Evolutionary conservation across 2,329 filamentous ascomycete species (phyloP), one percentile per base, ranked within the genome.

Genomic region (Taxawa tesnikishii): DNA sequence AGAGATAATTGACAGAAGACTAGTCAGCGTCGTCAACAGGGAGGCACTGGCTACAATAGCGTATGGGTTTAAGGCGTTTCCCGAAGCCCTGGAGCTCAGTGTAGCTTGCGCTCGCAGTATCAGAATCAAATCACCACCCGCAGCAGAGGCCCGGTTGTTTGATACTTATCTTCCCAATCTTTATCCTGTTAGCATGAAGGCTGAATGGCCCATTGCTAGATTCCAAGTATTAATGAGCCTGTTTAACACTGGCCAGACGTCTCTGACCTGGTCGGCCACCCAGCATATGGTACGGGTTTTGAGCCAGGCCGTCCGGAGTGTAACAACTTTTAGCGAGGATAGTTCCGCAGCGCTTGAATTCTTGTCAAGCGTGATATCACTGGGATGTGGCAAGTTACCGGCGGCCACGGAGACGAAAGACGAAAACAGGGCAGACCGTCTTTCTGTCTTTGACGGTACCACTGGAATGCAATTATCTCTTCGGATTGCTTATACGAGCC

Each of bases 181-280:
- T 26, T 3, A 29, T 29, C 11, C 3, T 34, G n/a, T 12, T 6
- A 6, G n/a, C 6, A 12, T 27, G n/a, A 27, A 12, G n/a, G 6
- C 25, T 12, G 6, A 12, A 12, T 27, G n/a, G 25, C 6, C 7
- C n/a, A 6, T 7, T 12, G n/a, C 25, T 7, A 11, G 25, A 27
- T 7, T 27, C 4, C 24, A 29, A 9, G 28, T 29, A 4, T 26
- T 36, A 7, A 47, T 49, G 26, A 44, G 47, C 21, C 46, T 58
- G 46, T 37, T 59, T 11, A 46, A 46, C 8, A 40, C 51, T 27
- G 48, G 53, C 21, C 43, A 51, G 9, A 32, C 58, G 7, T 54
- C 53, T 3, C 31, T 58, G 7, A 54, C 56, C 32, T 59, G 56
- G 56, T 38, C 58, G 11, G 54, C 55, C 3, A 56, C 55, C 3